These are phyloP conservation scores for Aschersonia sp. DNA, from an alignment of 2,329 filamentous ascomycete genomes.

Conservation along the genomic window DNA sequence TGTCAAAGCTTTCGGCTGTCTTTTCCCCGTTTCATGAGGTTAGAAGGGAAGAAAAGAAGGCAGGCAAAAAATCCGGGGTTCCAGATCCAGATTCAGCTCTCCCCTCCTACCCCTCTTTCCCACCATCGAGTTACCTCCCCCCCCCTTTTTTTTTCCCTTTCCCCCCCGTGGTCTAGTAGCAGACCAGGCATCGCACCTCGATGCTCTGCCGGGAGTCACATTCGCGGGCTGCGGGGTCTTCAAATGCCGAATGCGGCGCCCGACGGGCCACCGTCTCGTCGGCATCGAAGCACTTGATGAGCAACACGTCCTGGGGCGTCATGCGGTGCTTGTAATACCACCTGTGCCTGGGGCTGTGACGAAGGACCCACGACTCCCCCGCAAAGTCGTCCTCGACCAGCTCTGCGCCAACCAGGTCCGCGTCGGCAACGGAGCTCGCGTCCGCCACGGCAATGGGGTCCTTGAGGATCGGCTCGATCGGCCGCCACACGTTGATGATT, in stretches of 20 bases:
- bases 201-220: constrained; percentile 47
- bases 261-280: constrained; percentile 34
- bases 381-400: constrained; percentile 33
- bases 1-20: too few relatives aligned
- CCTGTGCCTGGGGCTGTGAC: constrained; percentile 23
- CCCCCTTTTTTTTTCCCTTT: background rate
- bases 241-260: constrained; percentile 39
- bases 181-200: constrained; percentile 48
- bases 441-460: constrained; percentile 41
- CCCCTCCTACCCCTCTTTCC: too few relatives aligned
- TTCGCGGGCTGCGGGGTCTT: constrained; percentile 32
- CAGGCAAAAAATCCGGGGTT: too few relatives aligned
- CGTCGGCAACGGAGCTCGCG: constrained; percentile 31
- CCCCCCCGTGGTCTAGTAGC: constrained; percentile 27
- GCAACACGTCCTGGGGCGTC: constrained; percentile 34
- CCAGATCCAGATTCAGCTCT: too few relatives aligned
- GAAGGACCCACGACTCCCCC: constrained; percentile 33
- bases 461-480: constrained; percentile 20
- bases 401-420: constrained; percentile 32
- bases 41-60: too few relatives aligned
- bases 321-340: constrained; percentile 40
- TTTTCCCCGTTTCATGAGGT: too few relatives aligned
- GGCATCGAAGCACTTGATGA: constrained; percentile 53
- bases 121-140: too few relatives aligned
- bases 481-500: constrained; percentile 34